Percentiles rank a stretch among this genome's conserved stretches.
Conservation (phyloP, 345 rosid species). For the Brassica juncea region DNA sequence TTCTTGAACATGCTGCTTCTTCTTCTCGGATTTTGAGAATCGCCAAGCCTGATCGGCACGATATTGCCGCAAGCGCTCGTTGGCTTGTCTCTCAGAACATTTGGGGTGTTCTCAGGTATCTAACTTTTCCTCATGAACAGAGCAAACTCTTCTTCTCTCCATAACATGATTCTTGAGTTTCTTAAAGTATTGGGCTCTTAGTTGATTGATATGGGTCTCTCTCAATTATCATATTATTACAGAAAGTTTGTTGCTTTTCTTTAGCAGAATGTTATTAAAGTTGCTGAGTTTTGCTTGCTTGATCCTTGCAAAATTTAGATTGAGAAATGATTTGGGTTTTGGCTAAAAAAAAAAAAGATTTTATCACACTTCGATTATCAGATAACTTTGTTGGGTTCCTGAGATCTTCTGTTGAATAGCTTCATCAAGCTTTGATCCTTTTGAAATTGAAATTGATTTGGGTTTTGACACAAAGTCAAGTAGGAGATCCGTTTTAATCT, state of each 20-base stretch:
- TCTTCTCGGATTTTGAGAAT: constrained; percentile 43
- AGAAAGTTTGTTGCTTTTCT: constrained; percentile 1
- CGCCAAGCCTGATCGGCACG: constrained; percentile 59
- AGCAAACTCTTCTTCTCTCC: background rate
- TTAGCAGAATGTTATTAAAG: background rate
- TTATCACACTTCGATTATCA: background rate
- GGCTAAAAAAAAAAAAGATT: too few species aligned
- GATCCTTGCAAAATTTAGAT: background rate
- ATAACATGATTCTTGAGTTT: background rate
- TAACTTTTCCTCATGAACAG: background rate
- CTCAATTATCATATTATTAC: background rate
- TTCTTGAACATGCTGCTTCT: constrained; percentile 10
- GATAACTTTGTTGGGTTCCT: background rate
- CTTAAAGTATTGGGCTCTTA: background rate
- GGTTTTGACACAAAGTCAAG: background rate
- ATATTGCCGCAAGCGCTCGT: constrained; percentile 69
- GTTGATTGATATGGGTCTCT: constrained; percentile 7
- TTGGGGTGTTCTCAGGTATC: constrained; percentile 85
- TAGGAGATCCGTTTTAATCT: background rate
- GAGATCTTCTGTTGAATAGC: background rate
- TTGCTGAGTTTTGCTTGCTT: background rate
- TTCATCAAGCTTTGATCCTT: constrained; percentile 4
- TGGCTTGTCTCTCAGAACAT: constrained; percentile 82
- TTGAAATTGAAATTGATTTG: constrained; percentile 8
- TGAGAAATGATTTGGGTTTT: background rate